Evolutionary conservation across 148 eudicot species (phyloP).

Genomic region (Vaccinium macrocarpon): DNA sequence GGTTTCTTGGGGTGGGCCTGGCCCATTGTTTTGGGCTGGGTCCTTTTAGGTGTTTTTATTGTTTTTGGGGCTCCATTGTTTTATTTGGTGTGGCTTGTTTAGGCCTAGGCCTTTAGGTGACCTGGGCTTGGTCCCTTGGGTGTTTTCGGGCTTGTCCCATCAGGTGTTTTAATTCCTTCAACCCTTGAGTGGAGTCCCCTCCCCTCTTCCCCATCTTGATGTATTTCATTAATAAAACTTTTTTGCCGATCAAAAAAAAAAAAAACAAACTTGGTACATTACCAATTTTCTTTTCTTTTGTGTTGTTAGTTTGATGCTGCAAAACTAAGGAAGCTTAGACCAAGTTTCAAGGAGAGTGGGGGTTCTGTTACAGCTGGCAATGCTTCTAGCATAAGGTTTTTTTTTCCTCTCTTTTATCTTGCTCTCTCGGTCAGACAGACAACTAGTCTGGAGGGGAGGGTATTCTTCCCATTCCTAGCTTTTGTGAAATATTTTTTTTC

Average conservation of each 20-base stretch:
- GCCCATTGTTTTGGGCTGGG: no score
- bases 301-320: conserved; percentile 71
- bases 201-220: no score
- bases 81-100: no score
- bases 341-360: conserved; percentile 74
- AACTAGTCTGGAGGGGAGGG: neutral
- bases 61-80: no score
- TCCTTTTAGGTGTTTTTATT: no score
- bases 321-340: conserved; percentile 76
- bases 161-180: no score
- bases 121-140: no score
- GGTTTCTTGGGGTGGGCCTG: no score
- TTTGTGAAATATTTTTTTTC: neutral
- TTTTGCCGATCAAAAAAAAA: no score
- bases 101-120: no score
- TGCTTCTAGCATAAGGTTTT: conserved; percentile 94
- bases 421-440: neutral
- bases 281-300: neutral
- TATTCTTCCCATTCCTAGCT: conserved; percentile 1
- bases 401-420: conserved; percentile 17
- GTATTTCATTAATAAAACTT: neutral
- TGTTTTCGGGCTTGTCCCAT: no score
- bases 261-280: neutral
- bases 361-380: conserved; percentile 98
- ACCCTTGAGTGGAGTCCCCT: no score